phyloP scores from a whole-genome alignment of 1,284 basidiomycete species.

The Puccinia coronata region DNA sequence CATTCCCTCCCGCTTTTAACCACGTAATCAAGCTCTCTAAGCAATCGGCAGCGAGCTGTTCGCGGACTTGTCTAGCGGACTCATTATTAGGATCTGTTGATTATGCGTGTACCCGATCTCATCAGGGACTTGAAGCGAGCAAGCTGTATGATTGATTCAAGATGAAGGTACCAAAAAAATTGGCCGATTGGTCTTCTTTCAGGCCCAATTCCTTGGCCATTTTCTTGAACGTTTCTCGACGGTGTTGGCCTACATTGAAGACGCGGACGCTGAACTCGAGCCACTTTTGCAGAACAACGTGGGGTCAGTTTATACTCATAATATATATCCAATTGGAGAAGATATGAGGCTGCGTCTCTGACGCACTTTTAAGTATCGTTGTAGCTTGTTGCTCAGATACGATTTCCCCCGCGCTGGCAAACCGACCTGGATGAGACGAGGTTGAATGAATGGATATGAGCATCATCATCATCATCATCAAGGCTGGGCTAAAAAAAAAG shows the following conservation, averaged over 20 bases:
- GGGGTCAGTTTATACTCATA: no score
- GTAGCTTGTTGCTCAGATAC: constrained; percentile 65
- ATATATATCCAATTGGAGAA: not conserved
- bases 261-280: constrained; percentile 96
- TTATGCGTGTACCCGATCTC: not conserved
- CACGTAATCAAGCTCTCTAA: constrained; percentile 92
- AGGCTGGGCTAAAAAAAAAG: constrained; percentile 48
- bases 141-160: no score
- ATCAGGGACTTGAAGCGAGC: no score
- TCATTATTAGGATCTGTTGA: constrained; percentile 70
- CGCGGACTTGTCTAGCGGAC: constrained; percentile 74
- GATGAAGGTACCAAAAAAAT: constrained; percentile 69
- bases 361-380: constrained; percentile 47
- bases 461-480: no score
- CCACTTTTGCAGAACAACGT: constrained; percentile 77
- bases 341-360: not conserved
- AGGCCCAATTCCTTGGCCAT: constrained; percentile 66
- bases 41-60: constrained; percentile 84
- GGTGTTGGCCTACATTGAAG: constrained; percentile 95
- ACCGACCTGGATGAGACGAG: constrained; percentile 66
- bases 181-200: constrained; percentile 84
- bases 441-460: not conserved
- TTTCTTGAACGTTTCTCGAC: constrained; percentile 81
- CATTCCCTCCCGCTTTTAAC: constrained; percentile 89
- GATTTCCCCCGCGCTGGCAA: constrained; percentile 80